phyloP scores from a whole-genome alignment of 805 yeast species.

The Starmera dryadoides region DNA sequence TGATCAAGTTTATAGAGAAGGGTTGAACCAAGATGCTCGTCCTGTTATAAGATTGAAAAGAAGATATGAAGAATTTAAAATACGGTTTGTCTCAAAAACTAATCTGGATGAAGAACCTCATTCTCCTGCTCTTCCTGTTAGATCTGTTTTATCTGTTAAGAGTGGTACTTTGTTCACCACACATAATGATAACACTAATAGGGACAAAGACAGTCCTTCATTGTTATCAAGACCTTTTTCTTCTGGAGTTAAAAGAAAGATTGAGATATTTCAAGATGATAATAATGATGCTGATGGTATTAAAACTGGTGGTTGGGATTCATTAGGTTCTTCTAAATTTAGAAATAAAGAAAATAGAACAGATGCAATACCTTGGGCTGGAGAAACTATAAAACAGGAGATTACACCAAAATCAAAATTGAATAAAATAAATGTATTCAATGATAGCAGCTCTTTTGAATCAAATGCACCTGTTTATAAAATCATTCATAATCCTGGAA shows the following conservation, averaged over 20 bases:
- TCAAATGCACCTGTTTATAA: constrained; percentile 37
- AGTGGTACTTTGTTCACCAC: constrained; percentile 19
- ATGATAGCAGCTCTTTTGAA: constrained; percentile 26
- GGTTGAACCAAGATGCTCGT: constrained; percentile 54
- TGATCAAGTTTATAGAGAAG: constrained; percentile 47
- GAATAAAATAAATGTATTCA: constrained; percentile 29
- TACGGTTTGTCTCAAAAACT: constrained; percentile 25
- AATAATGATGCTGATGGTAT: not conserved
- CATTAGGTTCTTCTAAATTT: constrained; percentile 39
- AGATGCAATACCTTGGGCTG: constrained; percentile 53
- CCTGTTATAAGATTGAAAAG: constrained; percentile 45
- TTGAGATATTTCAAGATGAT: constrained; percentile 14
- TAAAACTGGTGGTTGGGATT: constrained; percentile 33
- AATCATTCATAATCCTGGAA: constrained; percentile 46
- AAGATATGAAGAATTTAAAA: constrained; percentile 36
- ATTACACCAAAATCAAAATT: constrained; percentile 8
- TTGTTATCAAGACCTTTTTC: constrained; percentile 5
- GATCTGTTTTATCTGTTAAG: constrained; percentile 31
- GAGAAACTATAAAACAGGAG: constrained; percentile 47
- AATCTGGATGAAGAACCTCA: constrained; percentile 21
- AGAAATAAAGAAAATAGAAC: constrained; percentile 60
- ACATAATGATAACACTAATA: constrained; percentile 8
- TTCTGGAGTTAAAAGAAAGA: constrained; percentile 6
- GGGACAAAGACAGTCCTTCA: too few relatives aligned
- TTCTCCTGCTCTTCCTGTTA: constrained; percentile 27